These are phyloP conservation scores for Wickerhamomyces canadensis DNA, from an alignment of 805 yeast species.

Conservation along the genomic window DNA sequence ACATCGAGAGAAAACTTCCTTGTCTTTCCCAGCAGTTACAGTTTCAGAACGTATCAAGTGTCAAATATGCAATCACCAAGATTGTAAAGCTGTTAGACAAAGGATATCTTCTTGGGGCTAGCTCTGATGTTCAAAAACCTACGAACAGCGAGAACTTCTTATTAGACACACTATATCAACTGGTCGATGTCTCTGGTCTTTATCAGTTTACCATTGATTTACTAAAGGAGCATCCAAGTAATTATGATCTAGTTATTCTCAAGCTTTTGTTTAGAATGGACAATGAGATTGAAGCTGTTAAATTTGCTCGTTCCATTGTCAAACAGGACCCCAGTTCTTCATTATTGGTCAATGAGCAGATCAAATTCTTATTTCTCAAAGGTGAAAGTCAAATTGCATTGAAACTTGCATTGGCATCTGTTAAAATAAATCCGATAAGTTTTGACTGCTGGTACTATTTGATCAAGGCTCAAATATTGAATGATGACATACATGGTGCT, in stretches of 20 bases:
- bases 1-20: conserved; percentile 49
- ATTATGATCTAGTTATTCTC: conserved; percentile 24
- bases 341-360: conserved; percentile 37
- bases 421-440: conserved; percentile 68
- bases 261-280: conserved; percentile 29
- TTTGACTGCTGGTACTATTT: conserved; percentile 68
- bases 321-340: conserved; percentile 15
- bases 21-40: conserved; percentile 51
- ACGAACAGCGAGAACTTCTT: conserved; percentile 58
- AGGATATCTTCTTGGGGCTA: conserved; percentile 64
- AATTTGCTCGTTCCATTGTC: conserved; percentile 25
- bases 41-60: conserved; percentile 10
- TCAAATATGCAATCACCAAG: conserved; percentile 10
- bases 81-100: conserved; percentile 17
- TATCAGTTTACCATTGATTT: conserved; percentile 33
- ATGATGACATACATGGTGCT: conserved; percentile 52
- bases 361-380: conserved; percentile 54
- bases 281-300: conserved; percentile 31
- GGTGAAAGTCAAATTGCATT: conserved; percentile 50
- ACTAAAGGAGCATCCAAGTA: conserved; percentile 22
- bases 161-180: conserved; percentile 61
- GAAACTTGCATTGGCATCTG: conserved; percentile 52
- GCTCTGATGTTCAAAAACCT: conserved; percentile 61
- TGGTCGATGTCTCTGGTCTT: conserved; percentile 35
- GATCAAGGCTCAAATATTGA: conserved; percentile 53